phyloP scores from a whole-genome alignment of 257 asterid genomes.

The Solanum paucissectum region DNA sequence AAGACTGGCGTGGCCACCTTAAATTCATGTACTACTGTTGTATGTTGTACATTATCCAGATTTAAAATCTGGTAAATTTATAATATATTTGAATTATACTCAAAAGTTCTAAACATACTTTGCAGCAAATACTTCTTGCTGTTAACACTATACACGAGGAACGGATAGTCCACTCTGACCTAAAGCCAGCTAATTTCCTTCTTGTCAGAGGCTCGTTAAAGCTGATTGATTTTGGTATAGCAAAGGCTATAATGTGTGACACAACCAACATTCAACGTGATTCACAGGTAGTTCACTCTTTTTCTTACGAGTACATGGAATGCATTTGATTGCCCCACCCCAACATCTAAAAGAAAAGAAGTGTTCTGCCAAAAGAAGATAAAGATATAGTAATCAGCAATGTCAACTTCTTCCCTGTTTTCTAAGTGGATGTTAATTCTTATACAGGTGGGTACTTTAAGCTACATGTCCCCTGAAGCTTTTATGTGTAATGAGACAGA shows the following conservation, averaged over 20 bases:
- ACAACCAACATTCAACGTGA: conserved; percentile 98
- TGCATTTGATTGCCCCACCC: neutral
- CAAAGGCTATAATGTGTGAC: conserved; percentile 95
- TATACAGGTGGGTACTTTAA: conserved; percentile 89
- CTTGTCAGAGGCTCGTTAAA: conserved; percentile 89
- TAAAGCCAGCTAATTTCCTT: conserved; percentile 99
- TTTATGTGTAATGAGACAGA: conserved; percentile 94
- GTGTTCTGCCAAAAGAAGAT: neutral
- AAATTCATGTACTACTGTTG: neutral
- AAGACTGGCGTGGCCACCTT: neutral
- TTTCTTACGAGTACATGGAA: neutral
- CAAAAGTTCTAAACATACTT: neutral
- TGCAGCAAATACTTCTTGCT: conserved; percentile 93
- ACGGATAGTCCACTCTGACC: conserved; percentile 94
- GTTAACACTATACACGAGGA: conserved; percentile 98
- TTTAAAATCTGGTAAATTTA: neutral
- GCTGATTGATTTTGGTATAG: conserved; percentile 97
- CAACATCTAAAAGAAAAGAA: neutral
- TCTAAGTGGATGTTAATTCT: neutral
- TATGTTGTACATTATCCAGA: neutral
- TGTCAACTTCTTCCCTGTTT: neutral
- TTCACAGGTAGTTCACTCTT: conserved; percentile 56
- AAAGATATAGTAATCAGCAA: neutral
- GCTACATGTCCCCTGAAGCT: conserved; percentile 99
- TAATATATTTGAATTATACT: neutral